A percentile compares a stretch with the other conserved stretches of the same genome.
Conservation (phyloP, 176 grass and related monocot species). For the Rhynchospora tenuis region DNA sequence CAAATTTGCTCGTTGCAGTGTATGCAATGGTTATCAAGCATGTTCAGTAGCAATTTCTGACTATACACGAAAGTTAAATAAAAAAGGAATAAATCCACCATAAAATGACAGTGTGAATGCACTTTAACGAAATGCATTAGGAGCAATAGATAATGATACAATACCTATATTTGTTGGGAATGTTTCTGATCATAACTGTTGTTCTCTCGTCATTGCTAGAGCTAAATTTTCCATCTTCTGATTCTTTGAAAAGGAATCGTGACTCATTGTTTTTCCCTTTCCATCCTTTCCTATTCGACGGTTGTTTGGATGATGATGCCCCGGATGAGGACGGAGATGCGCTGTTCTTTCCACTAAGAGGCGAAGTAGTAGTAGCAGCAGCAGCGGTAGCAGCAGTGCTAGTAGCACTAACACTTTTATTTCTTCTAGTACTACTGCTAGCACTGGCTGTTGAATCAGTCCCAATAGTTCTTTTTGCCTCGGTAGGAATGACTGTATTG, state of each 20-base stretch:
- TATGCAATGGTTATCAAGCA: conserved; percentile 99
- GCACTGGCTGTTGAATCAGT: not conserved
- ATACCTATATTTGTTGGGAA: conserved; percentile 99
- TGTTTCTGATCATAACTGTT: conserved; percentile 98
- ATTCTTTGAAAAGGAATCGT: conserved; percentile 82
- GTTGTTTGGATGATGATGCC: conserved; percentile 32
- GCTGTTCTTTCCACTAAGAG: not conserved
- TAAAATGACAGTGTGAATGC: conserved; percentile 32
- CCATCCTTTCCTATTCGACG: conserved; percentile 32
- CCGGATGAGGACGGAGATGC: conserved; percentile 1
- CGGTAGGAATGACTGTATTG: not conserved
- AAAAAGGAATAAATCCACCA: conserved; percentile 5
- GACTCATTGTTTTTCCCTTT: conserved; percentile 41
- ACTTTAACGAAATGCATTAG: conserved; percentile 8
- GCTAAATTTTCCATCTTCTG: not conserved
- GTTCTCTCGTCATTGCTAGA: conserved; percentile 58
- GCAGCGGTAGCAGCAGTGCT: not conserved
- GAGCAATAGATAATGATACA: not conserved
- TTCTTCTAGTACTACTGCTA: conserved; percentile 12
- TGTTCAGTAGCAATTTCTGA: conserved; percentile 88
- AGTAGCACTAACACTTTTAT: conserved; percentile 29
- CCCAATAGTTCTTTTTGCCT: conserved; percentile 15
- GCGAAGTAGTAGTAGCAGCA: not conserved
- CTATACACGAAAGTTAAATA: conserved; percentile 37
- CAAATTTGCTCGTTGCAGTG: conserved; percentile 62